A percentile compares a stretch with the other conserved stretches of the same genome.
phyloP scores from a whole-genome alignment of 176 grass and related monocot genomes.

The Cenchrus fungigraminus region DNA sequence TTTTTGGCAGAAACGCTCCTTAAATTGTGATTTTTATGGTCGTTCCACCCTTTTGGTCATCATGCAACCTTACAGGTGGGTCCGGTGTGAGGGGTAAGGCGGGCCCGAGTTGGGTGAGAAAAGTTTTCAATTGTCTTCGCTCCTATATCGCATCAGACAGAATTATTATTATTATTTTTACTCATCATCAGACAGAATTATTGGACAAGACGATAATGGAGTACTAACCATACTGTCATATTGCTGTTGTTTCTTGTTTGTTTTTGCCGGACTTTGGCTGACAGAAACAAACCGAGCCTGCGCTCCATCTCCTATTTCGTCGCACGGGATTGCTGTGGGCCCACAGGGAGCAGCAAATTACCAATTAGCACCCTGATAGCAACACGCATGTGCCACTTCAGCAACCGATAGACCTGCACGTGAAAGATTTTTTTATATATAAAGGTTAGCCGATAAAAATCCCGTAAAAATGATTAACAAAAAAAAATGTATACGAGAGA shows the following conservation, averaged over 20 bases:
- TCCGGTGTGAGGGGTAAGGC: no score
- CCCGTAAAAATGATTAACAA: background rate
- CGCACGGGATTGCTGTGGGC: background rate
- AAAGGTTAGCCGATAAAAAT: background rate
- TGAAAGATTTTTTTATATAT: background rate
- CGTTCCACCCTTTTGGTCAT: no score
- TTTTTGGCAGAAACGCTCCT: no score
- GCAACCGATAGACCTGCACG: no score
- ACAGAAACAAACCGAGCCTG: background rate
- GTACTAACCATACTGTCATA: background rate
- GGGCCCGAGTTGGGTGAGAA: no score
- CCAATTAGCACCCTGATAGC: background rate
- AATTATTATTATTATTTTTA: no score
- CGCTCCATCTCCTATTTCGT: background rate
- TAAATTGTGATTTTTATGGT: no score
- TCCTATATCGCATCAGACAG: no score
- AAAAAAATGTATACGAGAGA: background rate
- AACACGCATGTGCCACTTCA: background rate
- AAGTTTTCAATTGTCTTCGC: no score
- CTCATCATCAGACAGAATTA: background rate
- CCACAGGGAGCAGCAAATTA: background rate
- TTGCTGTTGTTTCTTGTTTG: background rate
- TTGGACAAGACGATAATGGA: background rate
- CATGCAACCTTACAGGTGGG: no score
- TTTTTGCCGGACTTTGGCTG: background rate